Conservation (phyloP, 345 rosid genomes). For the Ceriops decandra region DNA sequence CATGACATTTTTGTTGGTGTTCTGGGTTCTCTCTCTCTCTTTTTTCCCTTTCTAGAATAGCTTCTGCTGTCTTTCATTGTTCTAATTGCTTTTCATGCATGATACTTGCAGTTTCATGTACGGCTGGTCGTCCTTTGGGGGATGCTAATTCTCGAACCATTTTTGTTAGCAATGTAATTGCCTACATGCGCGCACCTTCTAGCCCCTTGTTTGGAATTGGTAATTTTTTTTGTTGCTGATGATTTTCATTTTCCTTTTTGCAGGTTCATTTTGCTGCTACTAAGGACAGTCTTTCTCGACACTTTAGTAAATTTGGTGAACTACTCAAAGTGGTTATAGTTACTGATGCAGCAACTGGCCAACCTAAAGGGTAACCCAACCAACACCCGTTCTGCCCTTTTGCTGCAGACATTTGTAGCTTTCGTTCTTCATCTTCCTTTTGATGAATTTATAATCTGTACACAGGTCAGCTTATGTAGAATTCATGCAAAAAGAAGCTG, state of each 20-base stretch:
- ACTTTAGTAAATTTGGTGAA: slow-evolving; percentile 88
- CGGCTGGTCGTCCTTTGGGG: slow-evolving; percentile 60
- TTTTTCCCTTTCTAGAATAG: not conserved
- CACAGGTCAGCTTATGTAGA: slow-evolving; percentile 93
- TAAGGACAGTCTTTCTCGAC: slow-evolving; percentile 84
- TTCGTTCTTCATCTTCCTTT: not conserved
- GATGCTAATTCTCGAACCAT: slow-evolving; percentile 87
- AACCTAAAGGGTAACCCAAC: slow-evolving; percentile 72
- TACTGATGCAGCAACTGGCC: slow-evolving; percentile 87
- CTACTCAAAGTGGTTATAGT: slow-evolving; percentile 81
- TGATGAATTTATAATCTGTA: slow-evolving; percentile 9
- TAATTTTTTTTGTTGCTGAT: slow-evolving; percentile 18
- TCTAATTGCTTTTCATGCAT: not conserved
- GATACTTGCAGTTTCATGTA: slow-evolving; percentile 44
- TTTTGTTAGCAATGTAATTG: slow-evolving; percentile 80
- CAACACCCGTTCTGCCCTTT: not conserved
- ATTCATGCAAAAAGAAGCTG: slow-evolving; percentile 77
- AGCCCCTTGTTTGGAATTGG: not conserved
- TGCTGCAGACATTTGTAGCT: not conserved
- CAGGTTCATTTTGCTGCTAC: slow-evolving; percentile 99
- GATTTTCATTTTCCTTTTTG: slow-evolving; percentile 18
- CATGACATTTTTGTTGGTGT: not conserved
- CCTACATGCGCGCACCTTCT: not conserved
- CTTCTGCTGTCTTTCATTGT: not conserved
- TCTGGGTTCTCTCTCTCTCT: not conserved